Evolutionary conservation across 2,329 filamentous ascomycete species (phyloP).

Genomic region (Hypoxylon sp.): DNA sequence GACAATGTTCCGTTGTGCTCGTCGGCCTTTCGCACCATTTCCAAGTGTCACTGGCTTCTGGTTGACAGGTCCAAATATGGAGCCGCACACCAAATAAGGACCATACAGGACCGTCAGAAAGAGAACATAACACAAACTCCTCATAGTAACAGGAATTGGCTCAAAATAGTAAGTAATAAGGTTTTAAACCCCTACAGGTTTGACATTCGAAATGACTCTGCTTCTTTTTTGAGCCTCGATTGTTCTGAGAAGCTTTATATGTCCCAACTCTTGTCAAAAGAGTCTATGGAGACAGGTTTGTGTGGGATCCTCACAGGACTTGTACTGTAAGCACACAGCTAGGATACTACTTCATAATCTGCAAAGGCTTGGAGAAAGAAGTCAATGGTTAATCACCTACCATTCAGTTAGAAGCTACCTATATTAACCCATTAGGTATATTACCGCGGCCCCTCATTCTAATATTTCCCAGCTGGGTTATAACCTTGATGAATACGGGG

Average conservation of each 20-base stretch:
- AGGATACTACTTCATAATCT: too few relatives aligned
- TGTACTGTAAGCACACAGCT: background rate
- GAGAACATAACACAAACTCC: background rate
- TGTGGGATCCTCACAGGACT: background rate
- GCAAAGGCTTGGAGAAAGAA: background rate
- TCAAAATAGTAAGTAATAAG: background rate
- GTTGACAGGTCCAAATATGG: constrained; percentile 36
- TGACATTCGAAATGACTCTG: background rate
- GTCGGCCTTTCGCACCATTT: constrained; percentile 11
- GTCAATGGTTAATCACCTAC: background rate
- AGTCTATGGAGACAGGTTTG: background rate
- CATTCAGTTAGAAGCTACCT: background rate
- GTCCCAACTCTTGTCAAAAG: background rate
- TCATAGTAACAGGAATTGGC: constrained; percentile 13
- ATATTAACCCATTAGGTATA: background rate
- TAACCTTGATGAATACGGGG: background rate
- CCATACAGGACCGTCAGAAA: constrained; percentile 4
- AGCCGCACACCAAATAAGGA: constrained; percentile 12
- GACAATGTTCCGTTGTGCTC: constrained; percentile 68
- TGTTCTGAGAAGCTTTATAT: background rate
- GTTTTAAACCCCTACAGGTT: background rate
- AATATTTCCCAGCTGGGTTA: background rate
- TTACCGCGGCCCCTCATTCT: constrained; percentile 10
- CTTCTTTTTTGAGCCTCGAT: background rate
- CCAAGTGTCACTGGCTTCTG: constrained; percentile 40